These are phyloP conservation scores for Sonneratia caseolaris DNA, from an alignment of 345 rosid species.

Conservation along the genomic window DNA sequence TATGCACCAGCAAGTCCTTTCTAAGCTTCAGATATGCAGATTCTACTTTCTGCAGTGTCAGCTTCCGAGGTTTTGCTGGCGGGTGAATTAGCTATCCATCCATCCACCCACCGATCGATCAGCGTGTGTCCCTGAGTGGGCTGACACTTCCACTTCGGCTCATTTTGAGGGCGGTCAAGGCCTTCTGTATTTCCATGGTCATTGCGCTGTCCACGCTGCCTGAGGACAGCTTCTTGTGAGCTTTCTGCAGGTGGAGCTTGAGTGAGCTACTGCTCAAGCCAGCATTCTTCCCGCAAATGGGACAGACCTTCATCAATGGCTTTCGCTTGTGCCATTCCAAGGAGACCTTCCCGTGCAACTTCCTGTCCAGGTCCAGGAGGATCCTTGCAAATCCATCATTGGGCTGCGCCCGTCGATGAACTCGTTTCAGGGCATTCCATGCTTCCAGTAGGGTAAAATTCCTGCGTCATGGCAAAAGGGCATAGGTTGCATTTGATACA, in stretches of 20 bases:
- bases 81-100: neutral
- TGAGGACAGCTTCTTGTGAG: constrained; percentile 77
- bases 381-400: constrained; percentile 86
- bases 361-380: constrained; percentile 52
- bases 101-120: constrained; percentile 17
- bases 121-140: constrained; percentile 41
- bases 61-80: too few relatives aligned
- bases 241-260: constrained; percentile 84
- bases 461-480: constrained; percentile 27
- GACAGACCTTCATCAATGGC: constrained; percentile 81
- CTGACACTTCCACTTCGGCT: constrained; percentile 59
- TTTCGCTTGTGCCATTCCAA: constrained; percentile 96
- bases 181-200: constrained; percentile 96
- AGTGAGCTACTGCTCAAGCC: constrained; percentile 93
- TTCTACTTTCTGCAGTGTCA: too few relatives aligned
- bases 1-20: too few relatives aligned
- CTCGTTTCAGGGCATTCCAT: constrained; percentile 69
- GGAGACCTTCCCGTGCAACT: constrained; percentile 68
- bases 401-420: constrained; percentile 91
- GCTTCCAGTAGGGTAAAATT: constrained; percentile 62
- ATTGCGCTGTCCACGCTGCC: constrained; percentile 99
- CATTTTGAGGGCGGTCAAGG: constrained; percentile 66
- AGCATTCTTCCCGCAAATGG: constrained; percentile 87
- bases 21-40: too few relatives aligned
- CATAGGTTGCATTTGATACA: neutral